phyloP scores from a whole-genome alignment of 1,284 basidiomycete species.

The Cystobasidium slooffiae region DNA sequence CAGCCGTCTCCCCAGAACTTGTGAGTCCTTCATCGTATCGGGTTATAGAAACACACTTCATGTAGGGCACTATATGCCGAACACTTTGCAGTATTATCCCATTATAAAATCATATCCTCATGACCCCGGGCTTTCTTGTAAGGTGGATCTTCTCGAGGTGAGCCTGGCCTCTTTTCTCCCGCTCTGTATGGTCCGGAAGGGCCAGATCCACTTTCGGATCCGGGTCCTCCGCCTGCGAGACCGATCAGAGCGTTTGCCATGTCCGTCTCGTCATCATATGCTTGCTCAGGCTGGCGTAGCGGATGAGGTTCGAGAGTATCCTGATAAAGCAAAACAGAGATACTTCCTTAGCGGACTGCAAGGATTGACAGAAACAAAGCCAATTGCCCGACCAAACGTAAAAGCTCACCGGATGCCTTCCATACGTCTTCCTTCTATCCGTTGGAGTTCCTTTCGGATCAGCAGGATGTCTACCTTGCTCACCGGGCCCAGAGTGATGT shows the following conservation, averaged over 20 bases:
- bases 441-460: conserved; percentile 7
- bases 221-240: conserved; percentile 27
- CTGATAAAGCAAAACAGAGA: too few species aligned
- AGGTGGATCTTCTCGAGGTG: conserved; percentile 17
- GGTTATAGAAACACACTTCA: too few species aligned
- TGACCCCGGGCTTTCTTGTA: conserved; percentile 20
- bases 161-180: conserved; percentile 9
- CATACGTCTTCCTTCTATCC: too few species aligned
- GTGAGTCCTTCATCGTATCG: too few species aligned
- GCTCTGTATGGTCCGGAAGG: background rate
- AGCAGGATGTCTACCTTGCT: background rate
- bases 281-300: conserved; percentile 10
- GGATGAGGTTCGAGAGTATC: background rate
- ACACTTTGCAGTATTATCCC: background rate
- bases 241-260: conserved; percentile 43
- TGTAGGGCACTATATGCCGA: too few species aligned
- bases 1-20: too few species aligned
- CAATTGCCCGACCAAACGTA: too few species aligned
- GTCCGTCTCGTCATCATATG: conserved; percentile 37
- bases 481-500: background rate
- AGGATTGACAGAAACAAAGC: too few species aligned
- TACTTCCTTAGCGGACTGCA: too few species aligned
- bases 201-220: background rate
- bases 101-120: background rate
- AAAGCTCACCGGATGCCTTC: too few species aligned